Conservation (phyloP, 129 eudicot genomes). For the Artemisia tridentata region DNA sequence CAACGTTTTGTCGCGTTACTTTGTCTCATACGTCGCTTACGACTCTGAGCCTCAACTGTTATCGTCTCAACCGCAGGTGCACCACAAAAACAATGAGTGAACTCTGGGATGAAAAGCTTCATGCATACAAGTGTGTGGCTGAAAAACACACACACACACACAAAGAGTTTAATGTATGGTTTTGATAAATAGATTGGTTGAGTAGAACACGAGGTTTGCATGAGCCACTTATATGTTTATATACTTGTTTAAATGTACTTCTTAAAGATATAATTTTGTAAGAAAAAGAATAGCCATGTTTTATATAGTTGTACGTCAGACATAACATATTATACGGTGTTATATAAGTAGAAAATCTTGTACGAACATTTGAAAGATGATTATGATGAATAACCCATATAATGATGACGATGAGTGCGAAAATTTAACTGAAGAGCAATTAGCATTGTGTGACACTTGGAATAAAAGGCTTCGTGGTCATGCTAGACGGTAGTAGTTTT, state of each 20-base stretch:
- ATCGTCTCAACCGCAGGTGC: slow-evolving; percentile 23
- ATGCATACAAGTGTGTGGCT: slow-evolving; percentile 1
- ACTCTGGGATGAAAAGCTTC: slow-evolving; percentile 37
- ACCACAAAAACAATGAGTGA: slow-evolving; percentile 25
- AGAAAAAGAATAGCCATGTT: not conserved
- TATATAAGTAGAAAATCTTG: not conserved
- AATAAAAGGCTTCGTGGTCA: no score
- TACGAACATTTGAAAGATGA: no score
- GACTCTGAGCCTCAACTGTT: slow-evolving; percentile 16
- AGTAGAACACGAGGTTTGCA: slow-evolving; percentile 19
- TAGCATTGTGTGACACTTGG: no score
- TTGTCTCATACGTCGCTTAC: slow-evolving; percentile 26
- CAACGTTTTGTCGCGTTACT: slow-evolving; percentile 17
- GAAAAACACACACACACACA: not conserved
- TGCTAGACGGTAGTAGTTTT: no score
- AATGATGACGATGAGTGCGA: no score
- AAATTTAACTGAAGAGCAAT: no score
- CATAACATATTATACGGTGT: not conserved
- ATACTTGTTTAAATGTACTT: slow-evolving; percentile 15
- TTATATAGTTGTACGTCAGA: not conserved
- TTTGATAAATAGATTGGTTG: not conserved
- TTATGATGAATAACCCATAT: no score
- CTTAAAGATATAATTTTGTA: slow-evolving; percentile 9
- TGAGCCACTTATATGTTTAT: slow-evolving; percentile 10
- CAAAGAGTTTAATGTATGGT: not conserved